Evolutionary conservation across 2,329 filamentous ascomycete species (phyloP), one percentile per base, ranked within the genome.

Genomic region (Penicillium sp.): DNA sequence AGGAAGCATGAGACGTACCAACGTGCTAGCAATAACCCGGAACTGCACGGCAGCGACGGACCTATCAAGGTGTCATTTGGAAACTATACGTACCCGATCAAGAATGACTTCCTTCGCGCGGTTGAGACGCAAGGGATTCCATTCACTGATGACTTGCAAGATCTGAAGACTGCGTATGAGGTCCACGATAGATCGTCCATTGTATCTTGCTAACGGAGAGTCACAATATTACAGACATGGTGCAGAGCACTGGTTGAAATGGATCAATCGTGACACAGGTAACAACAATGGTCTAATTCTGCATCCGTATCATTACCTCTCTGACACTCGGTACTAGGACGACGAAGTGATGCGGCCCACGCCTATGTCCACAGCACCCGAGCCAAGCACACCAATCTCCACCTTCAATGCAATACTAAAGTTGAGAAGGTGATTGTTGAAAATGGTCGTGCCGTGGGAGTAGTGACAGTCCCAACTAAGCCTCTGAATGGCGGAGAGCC

Each of bases 41-140:
- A 75, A 57, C 66, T 89, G 23, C 90, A 93, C 67, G 90, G 90
- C 1, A 90, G 87, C 55, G 88, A 91, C 35, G 89, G 90, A 0
- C 90, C 90, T 0, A 91, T 92, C 78, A 91, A 91, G 76, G 89
- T 91, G 39, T 91, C 88, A 0, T 92, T 92, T 62, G 88, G 88
- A 54, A 91, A 91, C 75, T 89, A 91, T 74, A 89, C 87, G 5
- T 93, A 93, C 65, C 89, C 89, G 1, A 86, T 93, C 74, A 91
- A 89, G 81, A 87, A 92, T 51, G 89, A 93, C 74, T 92, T 92
- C 79, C 78, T 92, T 38, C 81, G 88, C 21, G 88, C 88, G 17
- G 80, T 84, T 3, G 88, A 91, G 67, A 87, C 86, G 0, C 89
- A 91, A 70, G 89, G 86, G 21, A 91, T 92, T 58, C 89, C 86